A percentile compares a stretch with the other conserved stretches of the same genome.
phyloP scores from a whole-genome alignment of 2,329 filamentous ascomycete species.

The Claviceps pazoutovae region DNA sequence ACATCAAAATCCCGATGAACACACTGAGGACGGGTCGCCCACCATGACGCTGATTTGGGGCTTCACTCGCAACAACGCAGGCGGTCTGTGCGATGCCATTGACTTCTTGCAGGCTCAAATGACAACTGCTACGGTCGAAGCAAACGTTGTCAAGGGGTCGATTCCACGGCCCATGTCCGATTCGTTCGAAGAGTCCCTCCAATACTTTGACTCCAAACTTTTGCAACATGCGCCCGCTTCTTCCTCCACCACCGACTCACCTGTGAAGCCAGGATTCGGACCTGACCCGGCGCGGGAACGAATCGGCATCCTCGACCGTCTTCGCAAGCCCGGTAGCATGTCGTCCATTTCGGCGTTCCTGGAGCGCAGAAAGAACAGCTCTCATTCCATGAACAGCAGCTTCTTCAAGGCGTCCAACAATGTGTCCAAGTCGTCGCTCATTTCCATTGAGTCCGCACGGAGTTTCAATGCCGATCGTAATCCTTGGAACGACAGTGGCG shows the following conservation, averaged over 20 bases:
- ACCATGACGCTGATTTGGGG: slow-evolving; percentile 56
- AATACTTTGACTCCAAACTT: slow-evolving; percentile 93
- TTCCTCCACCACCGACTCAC: slow-evolving; percentile 70
- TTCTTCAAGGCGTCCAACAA: slow-evolving; percentile 90
- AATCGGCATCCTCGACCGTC: slow-evolving; percentile 75
- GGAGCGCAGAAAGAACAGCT: slow-evolving; percentile 87
- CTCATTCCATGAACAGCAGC: slow-evolving; percentile 63
- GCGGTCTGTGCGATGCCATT: slow-evolving; percentile 87
- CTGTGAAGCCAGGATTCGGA: slow-evolving; percentile 70
- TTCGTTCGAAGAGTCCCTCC: slow-evolving; percentile 92
- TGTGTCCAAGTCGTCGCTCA: slow-evolving; percentile 86
- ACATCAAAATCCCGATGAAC: slow-evolving; percentile 46
- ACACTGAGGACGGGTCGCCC: slow-evolving; percentile 41
- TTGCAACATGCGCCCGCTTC: slow-evolving; percentile 80
- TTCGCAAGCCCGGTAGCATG: slow-evolving; percentile 90
- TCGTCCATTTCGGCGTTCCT: slow-evolving; percentile 92
- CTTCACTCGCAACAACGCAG: slow-evolving; percentile 94
- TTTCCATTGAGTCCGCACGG: slow-evolving; percentile 88
- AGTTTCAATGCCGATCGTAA: slow-evolving; percentile 86
- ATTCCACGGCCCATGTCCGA: slow-evolving; percentile 97
- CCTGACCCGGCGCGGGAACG: slow-evolving; percentile 70
- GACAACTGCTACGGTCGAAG: slow-evolving; percentile 78
- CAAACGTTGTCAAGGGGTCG: slow-evolving; percentile 76
- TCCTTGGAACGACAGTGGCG: slow-evolving; percentile 95
- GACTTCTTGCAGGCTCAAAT: slow-evolving; percentile 83